Percentiles rank a stretch among this genome's conserved stretches.
phyloP scores from a whole-genome alignment of 768 basidiomycete species.

The Filobasidium floriforme region DNA sequence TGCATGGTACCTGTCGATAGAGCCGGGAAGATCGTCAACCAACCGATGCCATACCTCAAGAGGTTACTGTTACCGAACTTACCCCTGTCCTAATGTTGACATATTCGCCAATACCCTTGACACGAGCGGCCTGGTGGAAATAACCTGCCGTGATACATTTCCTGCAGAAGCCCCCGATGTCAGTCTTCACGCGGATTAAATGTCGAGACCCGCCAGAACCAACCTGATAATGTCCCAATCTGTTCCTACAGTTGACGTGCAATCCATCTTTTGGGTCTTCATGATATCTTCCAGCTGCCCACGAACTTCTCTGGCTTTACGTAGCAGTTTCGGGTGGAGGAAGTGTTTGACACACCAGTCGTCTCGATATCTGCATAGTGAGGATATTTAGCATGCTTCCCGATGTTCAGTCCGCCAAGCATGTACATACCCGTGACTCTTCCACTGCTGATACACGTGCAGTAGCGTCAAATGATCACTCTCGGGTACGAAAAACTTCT shows the following conservation, averaged over 20 bases:
- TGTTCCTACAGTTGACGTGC: constrained; percentile 74
- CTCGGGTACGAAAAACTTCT: constrained; percentile 98
- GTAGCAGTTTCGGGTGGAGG: constrained; percentile 86
- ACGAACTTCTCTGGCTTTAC: constrained; percentile 92
- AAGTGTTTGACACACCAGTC: constrained; percentile 94
- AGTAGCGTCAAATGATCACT: constrained; percentile 91
- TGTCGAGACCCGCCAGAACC: constrained; percentile 16
- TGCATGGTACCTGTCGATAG: constrained; percentile 60
- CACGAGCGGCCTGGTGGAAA: constrained; percentile 96
- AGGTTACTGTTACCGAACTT: constrained; percentile 13
- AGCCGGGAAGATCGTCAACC: too few relatives aligned
- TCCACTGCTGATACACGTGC: constrained; percentile 98
- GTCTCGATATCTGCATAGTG: constrained; percentile 63
- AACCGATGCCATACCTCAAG: not conserved
- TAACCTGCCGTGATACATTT: constrained; percentile 97
- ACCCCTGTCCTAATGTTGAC: constrained; percentile 85
- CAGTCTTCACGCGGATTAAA: not conserved
- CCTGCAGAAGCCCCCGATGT: constrained; percentile 47
- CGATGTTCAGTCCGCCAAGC: not conserved
- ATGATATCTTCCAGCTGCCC: constrained; percentile 96
- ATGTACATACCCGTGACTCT: constrained; percentile 69
- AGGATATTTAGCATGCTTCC: constrained; percentile 14
- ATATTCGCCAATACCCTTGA: constrained; percentile 98
- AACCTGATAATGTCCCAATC: constrained; percentile 85
- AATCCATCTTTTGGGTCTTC: constrained; percentile 95